Base-by-base conservation (phyloP, 345 rosid genomes). In the Citrus sp. region DNA sequence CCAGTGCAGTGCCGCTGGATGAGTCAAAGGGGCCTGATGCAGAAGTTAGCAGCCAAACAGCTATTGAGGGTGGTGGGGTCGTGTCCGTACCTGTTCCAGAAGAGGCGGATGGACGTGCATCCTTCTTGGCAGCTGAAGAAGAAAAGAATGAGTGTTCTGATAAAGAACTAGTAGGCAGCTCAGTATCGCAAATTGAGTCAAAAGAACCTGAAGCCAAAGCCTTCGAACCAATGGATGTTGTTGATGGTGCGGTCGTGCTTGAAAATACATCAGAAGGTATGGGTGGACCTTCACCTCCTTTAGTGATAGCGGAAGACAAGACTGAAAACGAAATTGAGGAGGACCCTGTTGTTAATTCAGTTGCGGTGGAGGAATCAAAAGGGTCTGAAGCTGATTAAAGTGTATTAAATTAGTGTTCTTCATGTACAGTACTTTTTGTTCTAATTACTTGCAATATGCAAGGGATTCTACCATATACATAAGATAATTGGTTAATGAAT, bases 21-120 rank as follows among this genome's bases (percentile, higher is more conserved):
- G 70, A 79, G 30, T 16, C 49, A 7, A 70, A 49, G 69, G 70
- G 37, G 4, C 5, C 34, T 40, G 80, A 54, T 28, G 78, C 60
- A 24, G 78, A 51, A 63, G 60, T 27, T n/a, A 72, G 58, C 56
- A 78, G 68, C 21, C 30, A 73, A 59, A 54, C 63, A 16, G 75
- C 70, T 78, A 21, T 72, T 64, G 69, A 72, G 67, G 83, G 30
- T 65, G 80, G 74, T 81, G 87, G 16, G 55, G 10, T 42, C 59
- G 77, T 70, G 49, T 54, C 78, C 38, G 80, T 71, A 78, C 70
- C 69, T 69, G 24, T 61, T 24, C 65, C 67, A 70, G 77, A 79
- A 35, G 78, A 70, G 27, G 34, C 14, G 46, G 77, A 27, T 76
- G 38, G 19, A 60, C 75, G 79, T 78, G 27, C 75, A 4, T 10